A percentile compares a stretch with the other conserved stretches of the same genome.
These are phyloP conservation scores for Camellia granthamiana DNA, from an alignment of 148 eudicot species.

Conservation along the genomic window DNA sequence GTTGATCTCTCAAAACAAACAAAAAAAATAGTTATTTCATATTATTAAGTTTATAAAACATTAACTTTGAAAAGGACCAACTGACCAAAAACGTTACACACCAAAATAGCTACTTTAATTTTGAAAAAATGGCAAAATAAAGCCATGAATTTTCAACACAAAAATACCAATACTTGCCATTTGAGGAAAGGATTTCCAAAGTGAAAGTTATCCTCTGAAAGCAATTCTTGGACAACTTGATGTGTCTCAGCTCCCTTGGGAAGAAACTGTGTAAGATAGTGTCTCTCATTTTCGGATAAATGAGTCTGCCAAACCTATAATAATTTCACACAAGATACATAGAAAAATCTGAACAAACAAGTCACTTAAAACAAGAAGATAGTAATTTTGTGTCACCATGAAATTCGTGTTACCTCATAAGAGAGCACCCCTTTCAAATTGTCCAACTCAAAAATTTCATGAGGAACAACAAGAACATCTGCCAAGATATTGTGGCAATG, in stretches of 20 bases:
- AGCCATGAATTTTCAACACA: background rate
- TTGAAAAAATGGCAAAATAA: background rate
- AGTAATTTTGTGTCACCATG: background rate
- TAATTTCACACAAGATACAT: slow-evolving; percentile 6
- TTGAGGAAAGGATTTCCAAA: slow-evolving; percentile 73
- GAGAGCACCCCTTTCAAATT: slow-evolving; percentile 64
- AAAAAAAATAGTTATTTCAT: too few species aligned
- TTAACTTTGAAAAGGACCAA: too few species aligned
- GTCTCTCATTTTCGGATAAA: slow-evolving; percentile 63
- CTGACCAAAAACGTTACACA: too few species aligned
- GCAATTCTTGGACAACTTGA: slow-evolving; percentile 55
- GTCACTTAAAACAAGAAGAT: background rate
- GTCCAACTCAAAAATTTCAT: slow-evolving; percentile 59
- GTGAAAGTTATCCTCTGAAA: slow-evolving; percentile 60
- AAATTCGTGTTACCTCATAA: slow-evolving; percentile 48
- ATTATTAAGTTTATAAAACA: too few species aligned
- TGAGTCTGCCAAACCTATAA: slow-evolving; percentile 78
- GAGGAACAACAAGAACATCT: slow-evolving; percentile 66
- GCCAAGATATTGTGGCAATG: slow-evolving; percentile 47
- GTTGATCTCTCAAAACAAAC: too few species aligned
- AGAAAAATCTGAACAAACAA: background rate
- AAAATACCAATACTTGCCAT: slow-evolving; percentile 48
- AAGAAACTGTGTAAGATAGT: slow-evolving; percentile 62
- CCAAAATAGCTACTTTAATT: too few species aligned
- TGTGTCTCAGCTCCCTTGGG: slow-evolving; percentile 55